Evolutionary conservation across 2,329 filamentous ascomycete genomes (phyloP).

Genomic region (Trichoderma semiorbis): DNA sequence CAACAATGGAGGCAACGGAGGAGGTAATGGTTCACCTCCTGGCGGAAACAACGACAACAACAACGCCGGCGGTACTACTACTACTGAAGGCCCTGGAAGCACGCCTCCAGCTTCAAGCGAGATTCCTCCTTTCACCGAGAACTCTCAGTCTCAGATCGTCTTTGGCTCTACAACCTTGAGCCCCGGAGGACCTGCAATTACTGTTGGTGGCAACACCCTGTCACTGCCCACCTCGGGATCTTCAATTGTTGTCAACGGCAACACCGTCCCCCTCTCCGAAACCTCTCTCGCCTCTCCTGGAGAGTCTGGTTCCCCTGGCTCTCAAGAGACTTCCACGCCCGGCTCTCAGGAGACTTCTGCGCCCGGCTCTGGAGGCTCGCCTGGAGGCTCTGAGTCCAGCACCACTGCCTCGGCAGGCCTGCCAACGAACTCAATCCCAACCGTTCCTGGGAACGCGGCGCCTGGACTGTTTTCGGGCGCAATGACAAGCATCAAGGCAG

Average conservation of each 20-base stretch:
- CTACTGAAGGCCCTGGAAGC: background rate
- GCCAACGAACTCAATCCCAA: background rate
- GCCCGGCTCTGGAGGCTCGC: background rate
- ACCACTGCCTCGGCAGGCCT: background rate
- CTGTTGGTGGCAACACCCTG: background rate
- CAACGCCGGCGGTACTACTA: background rate
- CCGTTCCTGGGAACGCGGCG: background rate
- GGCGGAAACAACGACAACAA: background rate
- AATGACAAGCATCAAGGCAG: background rate
- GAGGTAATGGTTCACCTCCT: background rate
- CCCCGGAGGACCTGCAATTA: slow-evolving; percentile 8
- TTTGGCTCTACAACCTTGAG: background rate
- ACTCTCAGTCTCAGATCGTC: slow-evolving; percentile 10
- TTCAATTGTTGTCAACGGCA: background rate
- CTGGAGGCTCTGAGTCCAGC: background rate
- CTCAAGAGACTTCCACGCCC: background rate
- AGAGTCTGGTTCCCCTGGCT: background rate
- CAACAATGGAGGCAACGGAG: background rate
- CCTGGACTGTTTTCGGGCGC: background rate
- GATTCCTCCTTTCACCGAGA: background rate
- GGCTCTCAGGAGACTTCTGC: background rate
- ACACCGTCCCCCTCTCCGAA: background rate
- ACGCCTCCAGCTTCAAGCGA: background rate
- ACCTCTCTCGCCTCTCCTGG: background rate
- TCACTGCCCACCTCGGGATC: slow-evolving; percentile 10